Conservation (phyloP, 73 alveolate species). For the Tetrahymena elliotti region DNA sequence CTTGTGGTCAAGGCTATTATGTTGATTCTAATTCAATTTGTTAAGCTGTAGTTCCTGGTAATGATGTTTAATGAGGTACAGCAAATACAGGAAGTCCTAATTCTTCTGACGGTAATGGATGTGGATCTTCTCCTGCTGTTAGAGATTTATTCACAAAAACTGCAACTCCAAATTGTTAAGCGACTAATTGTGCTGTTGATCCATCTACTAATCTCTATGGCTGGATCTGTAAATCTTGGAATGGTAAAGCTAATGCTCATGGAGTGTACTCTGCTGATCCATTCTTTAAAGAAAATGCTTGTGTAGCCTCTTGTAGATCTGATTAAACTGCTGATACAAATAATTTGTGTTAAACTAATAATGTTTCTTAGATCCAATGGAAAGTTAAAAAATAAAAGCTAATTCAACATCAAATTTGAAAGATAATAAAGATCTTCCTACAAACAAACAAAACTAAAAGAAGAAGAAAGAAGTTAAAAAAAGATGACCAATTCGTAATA, state of each 20-base stretch:
- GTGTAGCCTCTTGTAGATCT: neutral
- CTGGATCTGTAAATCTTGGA: neutral
- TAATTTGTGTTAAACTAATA: neutral
- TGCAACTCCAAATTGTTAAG: neutral
- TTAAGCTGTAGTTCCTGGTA: neutral
- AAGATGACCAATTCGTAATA: too few relatives aligned
- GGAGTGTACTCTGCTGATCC: neutral
- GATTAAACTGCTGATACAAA: neutral
- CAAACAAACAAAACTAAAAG: too few relatives aligned
- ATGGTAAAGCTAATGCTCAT: neutral
- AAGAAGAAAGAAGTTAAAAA: too few relatives aligned
- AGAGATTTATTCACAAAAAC: neutral
- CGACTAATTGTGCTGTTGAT: neutral
- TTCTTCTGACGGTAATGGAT: neutral
- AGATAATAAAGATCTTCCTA: too few relatives aligned
- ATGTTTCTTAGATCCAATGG: too few relatives aligned
- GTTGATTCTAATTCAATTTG: neutral
- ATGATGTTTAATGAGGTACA: neutral
- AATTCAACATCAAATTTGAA: too few relatives aligned
- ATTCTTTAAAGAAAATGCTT: neutral
- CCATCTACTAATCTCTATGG: neutral
- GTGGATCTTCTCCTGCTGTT: neutral
- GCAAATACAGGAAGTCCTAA: neutral
- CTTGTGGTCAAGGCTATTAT: neutral
- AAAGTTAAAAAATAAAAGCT: too few relatives aligned